Conservation (phyloP, 2,329 filamentous ascomycete genomes). For the Westerdykella ornata region DNA sequence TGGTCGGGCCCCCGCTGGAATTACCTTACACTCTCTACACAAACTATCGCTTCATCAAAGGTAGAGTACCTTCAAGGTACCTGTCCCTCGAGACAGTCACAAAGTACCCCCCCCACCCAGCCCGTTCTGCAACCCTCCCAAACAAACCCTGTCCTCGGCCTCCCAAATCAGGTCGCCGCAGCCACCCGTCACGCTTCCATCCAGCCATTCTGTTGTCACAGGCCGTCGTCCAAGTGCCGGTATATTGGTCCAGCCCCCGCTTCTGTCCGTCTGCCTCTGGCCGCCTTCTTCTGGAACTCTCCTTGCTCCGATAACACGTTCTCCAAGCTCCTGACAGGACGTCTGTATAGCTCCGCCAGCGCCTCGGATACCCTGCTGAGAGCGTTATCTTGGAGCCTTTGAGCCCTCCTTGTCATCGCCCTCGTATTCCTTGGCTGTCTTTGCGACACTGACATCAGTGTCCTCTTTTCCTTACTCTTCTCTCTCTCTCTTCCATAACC, state of each 20-base stretch:
- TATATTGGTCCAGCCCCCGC: conserved; percentile 35
- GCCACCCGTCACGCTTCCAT: conserved; percentile 23
- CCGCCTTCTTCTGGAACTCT: conserved; percentile 23
- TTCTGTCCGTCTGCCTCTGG: conserved; percentile 14
- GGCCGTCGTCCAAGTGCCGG: conserved; percentile 26
- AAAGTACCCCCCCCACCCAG: conserved; percentile 6
- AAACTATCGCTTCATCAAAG: conserved; percentile 1
- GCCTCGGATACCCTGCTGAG: conserved; percentile 16
- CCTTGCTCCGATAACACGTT: conserved; percentile 16
- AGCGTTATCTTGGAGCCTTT: conserved; percentile 26
- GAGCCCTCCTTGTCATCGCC: conserved; percentile 25
- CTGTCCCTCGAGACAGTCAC: conserved; percentile 7
- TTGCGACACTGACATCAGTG: conserved; percentile 33
- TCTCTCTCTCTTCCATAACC: conserved; percentile 6
- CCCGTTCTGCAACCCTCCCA: not conserved
- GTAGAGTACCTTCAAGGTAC: conserved; percentile 16
- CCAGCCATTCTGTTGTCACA: conserved; percentile 21
- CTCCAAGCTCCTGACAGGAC: conserved; percentile 19
- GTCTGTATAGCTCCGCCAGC: conserved; percentile 18
- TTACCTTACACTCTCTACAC: conserved; percentile 13
- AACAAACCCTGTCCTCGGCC: conserved; percentile 8
- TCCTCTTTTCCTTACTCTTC: conserved; percentile 27
- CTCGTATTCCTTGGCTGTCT: conserved; percentile 29
- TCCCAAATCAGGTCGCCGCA: conserved; percentile 26
- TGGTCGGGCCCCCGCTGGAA: conserved; percentile 12